phyloP scores from a whole-genome alignment of 805 yeast species.

The Zygosaccharomyces rouxii region DNA sequence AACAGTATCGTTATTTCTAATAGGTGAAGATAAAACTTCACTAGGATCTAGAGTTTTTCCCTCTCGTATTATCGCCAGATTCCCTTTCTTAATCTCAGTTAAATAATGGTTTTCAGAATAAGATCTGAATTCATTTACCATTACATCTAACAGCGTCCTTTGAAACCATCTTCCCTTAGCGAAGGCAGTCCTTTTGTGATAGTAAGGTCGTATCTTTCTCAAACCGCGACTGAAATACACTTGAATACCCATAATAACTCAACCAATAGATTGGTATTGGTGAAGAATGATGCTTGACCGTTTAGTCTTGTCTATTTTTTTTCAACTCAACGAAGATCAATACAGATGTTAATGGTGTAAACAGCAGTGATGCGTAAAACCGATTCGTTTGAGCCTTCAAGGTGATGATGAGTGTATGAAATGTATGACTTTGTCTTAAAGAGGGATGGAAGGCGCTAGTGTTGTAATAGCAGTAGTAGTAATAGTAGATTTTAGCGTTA shows the following conservation, averaged over 20 bases:
- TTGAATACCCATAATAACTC: conserved; percentile 15
- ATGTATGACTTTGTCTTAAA: too few relatives aligned
- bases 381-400: too few relatives aligned
- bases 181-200: conserved; percentile 34
- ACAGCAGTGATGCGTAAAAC: too few relatives aligned
- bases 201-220: conserved; percentile 42
- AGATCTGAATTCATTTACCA: conserved; percentile 38
- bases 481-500: too few relatives aligned
- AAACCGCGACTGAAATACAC: conserved; percentile 33
- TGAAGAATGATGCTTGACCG: too few relatives aligned
- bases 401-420: too few relatives aligned
- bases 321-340: too few relatives aligned
- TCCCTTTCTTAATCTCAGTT: conserved; percentile 18
- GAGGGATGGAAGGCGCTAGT: too few relatives aligned
- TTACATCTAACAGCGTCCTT: conserved; percentile 37
- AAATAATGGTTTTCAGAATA: conserved; percentile 20
- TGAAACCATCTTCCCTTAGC: conserved; percentile 46
- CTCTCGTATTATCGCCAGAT: conserved; percentile 20
- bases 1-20: conserved; percentile 29
- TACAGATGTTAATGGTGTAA: too few relatives aligned
- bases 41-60: conserved; percentile 14
- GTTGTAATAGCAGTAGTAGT: too few relatives aligned
- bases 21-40: conserved; percentile 14
- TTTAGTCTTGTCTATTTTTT: too few relatives aligned
- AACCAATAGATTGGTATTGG: not conserved